phyloP scores from a whole-genome alignment of 306 rosid genomes.

The Cyamopsis tetragonoloba region DNA sequence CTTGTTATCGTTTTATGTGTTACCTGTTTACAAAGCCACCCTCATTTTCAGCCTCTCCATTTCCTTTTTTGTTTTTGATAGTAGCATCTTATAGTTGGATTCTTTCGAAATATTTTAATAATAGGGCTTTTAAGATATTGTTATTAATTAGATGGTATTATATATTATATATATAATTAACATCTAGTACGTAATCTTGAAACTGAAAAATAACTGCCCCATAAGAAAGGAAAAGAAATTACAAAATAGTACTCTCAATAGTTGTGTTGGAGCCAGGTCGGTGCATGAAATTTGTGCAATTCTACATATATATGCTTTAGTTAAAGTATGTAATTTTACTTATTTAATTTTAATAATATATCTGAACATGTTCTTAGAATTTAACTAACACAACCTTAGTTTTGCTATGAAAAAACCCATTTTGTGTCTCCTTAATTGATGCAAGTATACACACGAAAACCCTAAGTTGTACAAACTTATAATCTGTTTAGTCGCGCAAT shows the following conservation, averaged over 20 bases:
- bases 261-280: neutral
- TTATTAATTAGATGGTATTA: no score
- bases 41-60: no score
- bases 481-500: neutral
- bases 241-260: neutral
- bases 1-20: no score
- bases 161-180: no score
- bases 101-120: no score
- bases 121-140: no score
- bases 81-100: no score
- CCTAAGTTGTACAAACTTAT: neutral
- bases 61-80: no score
- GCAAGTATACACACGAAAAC: neutral
- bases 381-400: neutral
- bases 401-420: neutral
- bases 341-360: neutral
- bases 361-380: neutral
- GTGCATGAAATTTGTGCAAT: slow-evolving; percentile 16
- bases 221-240: neutral
- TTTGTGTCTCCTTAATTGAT: neutral
- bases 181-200: neutral
- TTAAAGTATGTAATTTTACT: neutral
- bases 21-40: no score
- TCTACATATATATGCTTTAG: neutral
- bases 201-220: neutral